These are phyloP conservation scores for Nevesoporus exiguus DNA, from an alignment of 768 basidiomycete species.

Conservation along the genomic window DNA sequence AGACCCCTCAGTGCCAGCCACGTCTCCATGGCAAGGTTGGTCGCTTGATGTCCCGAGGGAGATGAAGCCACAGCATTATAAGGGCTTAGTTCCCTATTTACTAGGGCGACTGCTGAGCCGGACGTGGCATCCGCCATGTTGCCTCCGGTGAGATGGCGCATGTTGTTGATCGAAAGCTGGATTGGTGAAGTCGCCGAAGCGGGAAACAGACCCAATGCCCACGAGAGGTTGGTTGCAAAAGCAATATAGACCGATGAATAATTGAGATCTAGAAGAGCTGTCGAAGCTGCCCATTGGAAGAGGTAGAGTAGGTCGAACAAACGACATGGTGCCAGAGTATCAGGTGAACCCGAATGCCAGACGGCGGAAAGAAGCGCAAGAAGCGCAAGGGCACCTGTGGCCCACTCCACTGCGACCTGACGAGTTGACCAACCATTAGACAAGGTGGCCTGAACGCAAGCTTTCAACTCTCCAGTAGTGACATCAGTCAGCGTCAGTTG, in stretches of 20 bases:
- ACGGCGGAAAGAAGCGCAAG: constrained; percentile 53
- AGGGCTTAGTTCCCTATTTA: constrained; percentile 79
- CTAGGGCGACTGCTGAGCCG: constrained; percentile 64
- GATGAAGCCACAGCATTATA: constrained; percentile 46
- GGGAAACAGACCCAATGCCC: constrained; percentile 77
- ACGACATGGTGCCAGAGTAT: constrained; percentile 65
- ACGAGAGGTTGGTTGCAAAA: constrained; percentile 84
- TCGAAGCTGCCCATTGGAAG: constrained; percentile 80
- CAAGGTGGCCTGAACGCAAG: constrained; percentile 89
- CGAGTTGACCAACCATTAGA: constrained; percentile 87
- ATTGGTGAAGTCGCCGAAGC: constrained; percentile 52
- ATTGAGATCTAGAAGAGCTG: constrained; percentile 78
- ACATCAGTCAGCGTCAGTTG: constrained; percentile 72
- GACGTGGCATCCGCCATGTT: constrained; percentile 56
- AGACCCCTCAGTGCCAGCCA: constrained; percentile 12
- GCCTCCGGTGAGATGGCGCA: constrained; percentile 84
- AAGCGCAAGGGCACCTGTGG: constrained; percentile 62
- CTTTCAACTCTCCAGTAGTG: constrained; percentile 67
- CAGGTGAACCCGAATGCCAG: constrained; percentile 54
- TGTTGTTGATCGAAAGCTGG: constrained; percentile 73
- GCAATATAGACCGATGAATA: constrained; percentile 82
- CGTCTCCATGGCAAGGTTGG: constrained; percentile 4
- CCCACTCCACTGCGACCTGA: constrained; percentile 75
- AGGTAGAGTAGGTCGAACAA: constrained; percentile 79
- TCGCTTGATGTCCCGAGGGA: background rate